Conservation (phyloP, 78 protist genomes). For the Cavenderia fasciculata region DNA sequence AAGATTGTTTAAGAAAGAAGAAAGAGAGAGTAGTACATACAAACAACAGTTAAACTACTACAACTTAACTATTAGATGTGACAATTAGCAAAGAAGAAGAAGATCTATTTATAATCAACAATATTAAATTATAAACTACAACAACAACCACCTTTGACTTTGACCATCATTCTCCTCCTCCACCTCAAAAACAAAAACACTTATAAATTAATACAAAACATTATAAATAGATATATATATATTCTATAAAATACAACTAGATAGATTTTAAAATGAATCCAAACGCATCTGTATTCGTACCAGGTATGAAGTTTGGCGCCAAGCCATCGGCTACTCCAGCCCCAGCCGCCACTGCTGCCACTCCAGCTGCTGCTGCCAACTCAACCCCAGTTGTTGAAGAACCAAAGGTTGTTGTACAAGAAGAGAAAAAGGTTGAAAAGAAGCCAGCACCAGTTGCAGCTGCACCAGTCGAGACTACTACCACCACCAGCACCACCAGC, state of each 20-base stretch:
- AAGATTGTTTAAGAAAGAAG: too few relatives aligned
- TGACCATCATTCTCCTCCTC: too few relatives aligned
- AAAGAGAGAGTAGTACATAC: too few relatives aligned
- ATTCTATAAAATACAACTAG: background rate
- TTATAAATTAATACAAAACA: background rate
- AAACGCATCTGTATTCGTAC: conserved; percentile 64
- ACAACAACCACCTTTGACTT: too few relatives aligned
- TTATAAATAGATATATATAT: conserved; percentile 7
- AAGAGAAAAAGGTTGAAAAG: too few relatives aligned
- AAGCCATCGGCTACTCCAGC: conserved; percentile 25
- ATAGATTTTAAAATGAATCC: conserved; percentile 65
- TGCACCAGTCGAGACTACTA: background rate
- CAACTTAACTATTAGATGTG: too few relatives aligned
- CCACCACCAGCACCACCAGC: conserved; percentile 1
- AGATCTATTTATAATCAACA: too few relatives aligned
- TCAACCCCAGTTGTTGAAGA: background rate
- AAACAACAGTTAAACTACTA: too few relatives aligned
- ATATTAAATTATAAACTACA: too few relatives aligned
- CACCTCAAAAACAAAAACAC: too few relatives aligned
- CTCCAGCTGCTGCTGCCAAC: conserved; percentile 15
- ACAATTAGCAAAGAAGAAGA: too few relatives aligned
- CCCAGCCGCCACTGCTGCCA: background rate
- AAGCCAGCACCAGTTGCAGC: background rate
- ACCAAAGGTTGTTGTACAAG: conserved; percentile 14
- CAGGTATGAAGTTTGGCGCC: background rate